Evolutionary conservation across 495 filamentous ascomycete species (phyloP), one percentile per base, ranked within the genome.

Genomic region (Massariosphaeria phaeospora): DNA sequence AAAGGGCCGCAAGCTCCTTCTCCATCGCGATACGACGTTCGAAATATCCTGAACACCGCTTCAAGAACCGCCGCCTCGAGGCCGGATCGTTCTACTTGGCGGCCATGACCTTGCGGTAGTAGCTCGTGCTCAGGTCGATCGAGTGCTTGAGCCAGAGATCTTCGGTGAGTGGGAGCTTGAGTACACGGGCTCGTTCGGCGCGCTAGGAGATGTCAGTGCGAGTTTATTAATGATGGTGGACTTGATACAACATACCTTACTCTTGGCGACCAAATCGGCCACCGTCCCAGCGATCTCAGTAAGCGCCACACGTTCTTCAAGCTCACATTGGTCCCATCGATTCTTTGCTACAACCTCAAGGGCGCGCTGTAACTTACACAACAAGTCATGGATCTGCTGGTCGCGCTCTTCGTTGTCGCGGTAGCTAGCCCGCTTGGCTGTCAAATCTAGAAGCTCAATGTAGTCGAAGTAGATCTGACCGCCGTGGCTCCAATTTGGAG

Each of bases 391-490:
- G 10, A 82, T 68, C 47, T 66, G 67, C 26, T 69, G 61, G 67
- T 46, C 67, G 56, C 66, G 70, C 38, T 57, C 64, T 54, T 69
- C 59, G 42, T 69, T 44, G 26, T 53, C 55, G 56, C 39, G 67
- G 51, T 36, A 56, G 48, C 59, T 71, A 57, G 38, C 49, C 54
- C 26, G 35, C 20, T 57, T 27, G 20, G 23, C 69, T 58, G 39
- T 65, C 46, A 73, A 69, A 33, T 73, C 66, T 43, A 77, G 52
- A 20, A 93, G 71, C 27, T 81, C 75, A 18, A 94, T 74, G 69
- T 85, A 96, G 50, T 91, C 84, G 41, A 84, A 79, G 60, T 95
- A 96, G 15, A 96, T 79, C 45, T 82, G 79, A 10, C 89, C 91
- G 12, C 88, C 90, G 18, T 76, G 69, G 23, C 83, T 76, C 93